A percentile compares a stretch with the other conserved stretches of the same genome.
Conservation (phyloP, 176 grass and related monocot species). For the Ananas comosus region DNA sequence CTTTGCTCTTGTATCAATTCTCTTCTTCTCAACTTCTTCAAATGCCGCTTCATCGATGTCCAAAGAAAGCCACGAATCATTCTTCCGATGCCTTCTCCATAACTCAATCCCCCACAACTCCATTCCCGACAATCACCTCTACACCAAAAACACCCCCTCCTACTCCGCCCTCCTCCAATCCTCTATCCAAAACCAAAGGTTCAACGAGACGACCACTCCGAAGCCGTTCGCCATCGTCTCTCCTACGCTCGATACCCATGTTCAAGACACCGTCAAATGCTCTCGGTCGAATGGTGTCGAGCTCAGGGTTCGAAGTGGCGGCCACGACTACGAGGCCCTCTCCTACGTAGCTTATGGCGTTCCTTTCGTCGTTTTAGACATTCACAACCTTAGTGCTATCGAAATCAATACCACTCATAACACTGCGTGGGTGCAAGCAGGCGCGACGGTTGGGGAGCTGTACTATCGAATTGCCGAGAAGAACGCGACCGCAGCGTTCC, state of each 20-base stretch:
- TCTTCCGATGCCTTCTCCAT: slow-evolving; percentile 24
- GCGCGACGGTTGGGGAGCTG: slow-evolving; percentile 32
- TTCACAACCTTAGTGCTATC: slow-evolving; percentile 17
- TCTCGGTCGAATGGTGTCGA: background rate
- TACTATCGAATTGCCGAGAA: slow-evolving; percentile 29
- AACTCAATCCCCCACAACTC: background rate
- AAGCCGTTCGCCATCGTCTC: slow-evolving; percentile 28
- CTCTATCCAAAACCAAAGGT: slow-evolving; percentile 27
- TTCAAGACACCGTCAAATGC: slow-evolving; percentile 22
- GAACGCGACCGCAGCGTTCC: slow-evolving; percentile 16
- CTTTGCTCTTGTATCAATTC: slow-evolving; percentile 17
- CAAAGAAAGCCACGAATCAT: slow-evolving; percentile 1
- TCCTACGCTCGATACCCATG: slow-evolving; percentile 16
- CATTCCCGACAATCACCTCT: slow-evolving; percentile 1
- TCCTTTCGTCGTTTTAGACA: slow-evolving; percentile 19
- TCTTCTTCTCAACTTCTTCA: slow-evolving; percentile 5
- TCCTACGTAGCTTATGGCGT: slow-evolving; percentile 20
- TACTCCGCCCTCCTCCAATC: slow-evolving; percentile 19
- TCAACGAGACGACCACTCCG: slow-evolving; percentile 13
- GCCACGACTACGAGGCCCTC: slow-evolving; percentile 41
- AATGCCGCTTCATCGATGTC: background rate
- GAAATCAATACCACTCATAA: slow-evolving; percentile 5
- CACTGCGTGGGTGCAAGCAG: slow-evolving; percentile 31
- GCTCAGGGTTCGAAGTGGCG: slow-evolving; percentile 24
- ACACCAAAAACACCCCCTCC: slow-evolving; percentile 6